Percentiles rank a stretch among this genome's conserved stretches.
Evolutionary conservation across 768 basidiomycete species (phyloP).

Genomic region (Russula lepida): DNA sequence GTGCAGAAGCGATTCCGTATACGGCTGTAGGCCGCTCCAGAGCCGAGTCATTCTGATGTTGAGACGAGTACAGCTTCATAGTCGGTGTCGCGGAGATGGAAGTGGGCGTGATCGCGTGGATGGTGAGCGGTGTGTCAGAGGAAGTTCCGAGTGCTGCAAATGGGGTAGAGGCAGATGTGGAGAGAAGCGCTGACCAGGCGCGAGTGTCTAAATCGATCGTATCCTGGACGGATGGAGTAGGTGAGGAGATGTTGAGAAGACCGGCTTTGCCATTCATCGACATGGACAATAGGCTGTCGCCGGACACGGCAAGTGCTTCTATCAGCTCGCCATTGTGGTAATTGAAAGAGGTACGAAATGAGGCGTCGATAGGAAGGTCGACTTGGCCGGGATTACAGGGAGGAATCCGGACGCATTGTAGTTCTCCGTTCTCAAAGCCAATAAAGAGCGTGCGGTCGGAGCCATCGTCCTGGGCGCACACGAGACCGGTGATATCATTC

Average conservation of each 20-base stretch:
- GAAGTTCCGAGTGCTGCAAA: conserved; percentile 65
- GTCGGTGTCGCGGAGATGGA: conserved; percentile 41
- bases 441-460: conserved; percentile 41
- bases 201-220: conserved; percentile 41
- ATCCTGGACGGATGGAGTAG: conserved; percentile 19
- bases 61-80: conserved; percentile 38
- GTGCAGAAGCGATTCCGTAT: conserved; percentile 58
- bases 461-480: conserved; percentile 40
- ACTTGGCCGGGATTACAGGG: conserved; percentile 17
- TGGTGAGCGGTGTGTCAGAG: conserved; percentile 47
- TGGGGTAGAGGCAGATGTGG: conserved; percentile 39
- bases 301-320: conserved; percentile 46
- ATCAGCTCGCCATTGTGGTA: conserved; percentile 41
- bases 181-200: conserved; percentile 59
- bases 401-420: conserved; percentile 40
- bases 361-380: conserved; percentile 19
- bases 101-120: conserved; percentile 45
- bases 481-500: conserved; percentile 48
- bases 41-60: conserved; percentile 19
- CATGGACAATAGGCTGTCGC: conserved; percentile 42
- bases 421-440: conserved; percentile 51
- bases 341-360: conserved; percentile 21
- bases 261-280: conserved; percentile 47
- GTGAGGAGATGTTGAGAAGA: conserved; percentile 27
- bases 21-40: conserved; percentile 43